Evolutionary conservation across 1,139 yeast genomes (phyloP).

Genomic region (Sugiyamaella sp.): DNA sequence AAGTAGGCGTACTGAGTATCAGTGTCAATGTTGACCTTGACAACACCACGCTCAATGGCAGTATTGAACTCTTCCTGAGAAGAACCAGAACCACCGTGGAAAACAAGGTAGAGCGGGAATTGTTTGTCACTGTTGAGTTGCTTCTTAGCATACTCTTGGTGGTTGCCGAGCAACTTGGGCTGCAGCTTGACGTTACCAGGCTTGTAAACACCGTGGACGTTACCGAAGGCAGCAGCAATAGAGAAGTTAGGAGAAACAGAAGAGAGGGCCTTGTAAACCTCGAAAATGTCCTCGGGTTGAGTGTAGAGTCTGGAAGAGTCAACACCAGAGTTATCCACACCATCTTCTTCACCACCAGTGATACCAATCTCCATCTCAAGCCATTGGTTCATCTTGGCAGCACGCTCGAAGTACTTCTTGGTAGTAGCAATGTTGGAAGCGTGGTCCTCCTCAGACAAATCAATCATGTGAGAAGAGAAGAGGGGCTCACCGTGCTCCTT

Average conservation of each 20-base stretch:
- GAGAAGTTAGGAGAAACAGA: conserved; percentile 98
- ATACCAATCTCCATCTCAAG: conserved; percentile 99
- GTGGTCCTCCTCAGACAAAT: conserved; percentile 94
- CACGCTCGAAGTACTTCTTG: conserved; percentile 92
- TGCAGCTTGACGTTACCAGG: conserved; percentile 96
- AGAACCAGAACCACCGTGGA: conserved; percentile 99
- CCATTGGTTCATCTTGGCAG: conserved; percentile 95
- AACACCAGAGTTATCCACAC: conserved; percentile 97
- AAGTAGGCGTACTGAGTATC: conserved; percentile 99
- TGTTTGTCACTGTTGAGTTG: conserved; percentile 56
- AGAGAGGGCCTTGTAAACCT: conserved; percentile 84
- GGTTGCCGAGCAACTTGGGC: conserved; percentile 94
- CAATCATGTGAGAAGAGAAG: conserved; percentile 99
- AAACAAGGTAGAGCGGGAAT: conserved; percentile 92
- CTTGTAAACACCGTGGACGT: conserved; percentile 99
- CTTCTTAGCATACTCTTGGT: conserved; percentile 79
- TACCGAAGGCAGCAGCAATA: conserved; percentile 99
- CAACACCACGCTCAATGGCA: conserved; percentile 93
- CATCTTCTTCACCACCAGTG: conserved; percentile 99
- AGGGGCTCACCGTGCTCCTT: conserved; percentile 87
- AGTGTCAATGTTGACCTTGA: conserved; percentile 98
- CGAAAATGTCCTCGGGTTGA: conserved; percentile 91
- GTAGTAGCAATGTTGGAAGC: conserved; percentile 94
- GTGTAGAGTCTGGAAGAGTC: conserved; percentile 89
- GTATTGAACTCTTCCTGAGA: conserved; percentile 86